Evolutionary conservation across 441 rosid genomes (phyloP), one percentile per base, ranked within the genome.

Genomic region (Dalechampia spathulata): DNA sequence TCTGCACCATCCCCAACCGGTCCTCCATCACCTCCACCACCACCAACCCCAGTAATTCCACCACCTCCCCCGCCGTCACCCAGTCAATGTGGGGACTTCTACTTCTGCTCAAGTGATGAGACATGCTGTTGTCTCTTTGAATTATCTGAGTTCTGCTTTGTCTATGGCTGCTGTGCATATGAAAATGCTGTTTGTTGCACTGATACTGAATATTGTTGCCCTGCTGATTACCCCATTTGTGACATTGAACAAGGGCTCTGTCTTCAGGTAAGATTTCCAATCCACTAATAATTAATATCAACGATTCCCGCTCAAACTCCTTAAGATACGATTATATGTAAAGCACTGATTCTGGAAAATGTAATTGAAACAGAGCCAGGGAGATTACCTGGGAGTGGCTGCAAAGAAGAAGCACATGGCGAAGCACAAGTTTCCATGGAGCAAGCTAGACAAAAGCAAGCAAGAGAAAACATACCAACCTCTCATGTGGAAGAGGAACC

Each of bases 21-120:
- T 12, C 75, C 82, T 5, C 75, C 85, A 0, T 63, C 81, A 0
- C 71, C 69, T 3, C 71, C 79, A 4, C 65, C 81, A 6, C 85
- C 73, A 0, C 71, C 71, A 0, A 60, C 75, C 2, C 69, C 83
- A 0, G 50, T 37, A 0, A n/a, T n/a, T n/a, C 82, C 86, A 0
- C 77, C 87, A 0, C 83, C 85, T 6, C 79, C 87, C 6, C 63
- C 81, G 15, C 87, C 91, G 27, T 66, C 80, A 2, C 91, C 91
- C n/a, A 72, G 52, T 60, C 56, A 71, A 26, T 81, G 87, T 11
- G 91, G 87, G 27, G 87, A 76, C 70, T 78, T 9, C 55, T 62
- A 77, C 12, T 84, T 67, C 54, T 84, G 91, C 64, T 64, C 78
- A 11, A 64, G 61, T 22, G 83, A 70, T 2, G 78, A 84, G 65